Conservation (phyloP, 805 yeast species). For the Dipodascus geniculatus region DNA sequence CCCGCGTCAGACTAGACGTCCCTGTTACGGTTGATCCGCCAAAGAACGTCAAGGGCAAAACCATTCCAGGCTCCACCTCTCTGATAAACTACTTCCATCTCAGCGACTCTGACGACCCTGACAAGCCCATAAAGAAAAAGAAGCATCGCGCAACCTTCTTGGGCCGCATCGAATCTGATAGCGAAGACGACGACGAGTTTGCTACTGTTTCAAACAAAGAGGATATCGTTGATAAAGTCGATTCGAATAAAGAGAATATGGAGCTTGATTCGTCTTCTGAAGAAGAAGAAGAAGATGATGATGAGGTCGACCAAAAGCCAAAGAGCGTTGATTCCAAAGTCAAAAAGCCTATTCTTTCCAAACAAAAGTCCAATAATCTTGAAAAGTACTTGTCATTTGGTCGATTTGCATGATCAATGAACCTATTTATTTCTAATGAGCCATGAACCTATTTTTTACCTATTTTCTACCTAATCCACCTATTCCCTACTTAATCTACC, state of each 20-base stretch:
- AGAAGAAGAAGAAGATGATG: background rate
- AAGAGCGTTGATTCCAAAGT: background rate
- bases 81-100: background rate
- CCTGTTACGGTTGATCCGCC: background rate
- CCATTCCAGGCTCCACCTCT: background rate
- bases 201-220: background rate
- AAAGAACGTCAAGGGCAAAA: background rate
- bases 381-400: slow-evolving; percentile 1
- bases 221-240: background rate
- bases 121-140: background rate
- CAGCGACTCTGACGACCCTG: background rate
- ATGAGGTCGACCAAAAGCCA: background rate
- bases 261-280: background rate
- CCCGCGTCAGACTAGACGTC: background rate
- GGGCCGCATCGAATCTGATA: background rate
- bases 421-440: too few relatives aligned
- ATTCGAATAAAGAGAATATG: background rate
- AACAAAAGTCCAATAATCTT: background rate
- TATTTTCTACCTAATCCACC: background rate
- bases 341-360: background rate
- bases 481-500: too few relatives aligned
- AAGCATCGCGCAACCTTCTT: background rate
- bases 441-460: background rate
- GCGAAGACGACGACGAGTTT: background rate
- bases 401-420: background rate